Base-by-base conservation (phyloP, 805 yeast species). In the Torulaspora quercuum region DNA sequence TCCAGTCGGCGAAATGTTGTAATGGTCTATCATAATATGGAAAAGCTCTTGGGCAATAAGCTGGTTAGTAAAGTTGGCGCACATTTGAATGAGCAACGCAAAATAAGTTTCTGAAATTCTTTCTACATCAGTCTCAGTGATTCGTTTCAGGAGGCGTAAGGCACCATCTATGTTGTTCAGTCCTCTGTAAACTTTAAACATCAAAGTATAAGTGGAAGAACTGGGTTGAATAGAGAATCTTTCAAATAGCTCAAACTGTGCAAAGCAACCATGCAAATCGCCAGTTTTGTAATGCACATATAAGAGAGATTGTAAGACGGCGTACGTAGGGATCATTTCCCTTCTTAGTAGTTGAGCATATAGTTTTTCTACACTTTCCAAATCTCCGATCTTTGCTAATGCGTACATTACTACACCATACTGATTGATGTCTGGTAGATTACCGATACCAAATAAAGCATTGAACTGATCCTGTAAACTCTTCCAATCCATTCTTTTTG, bases 331-430 rank as follows among this genome's bases (percentile, higher is more conserved):
- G 3, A 42, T 49, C 50, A 76, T 65, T 1, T 69, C 67, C 36
- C 79, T 63, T 34, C 64, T 57, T 4, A 61, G 29, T 19, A 78
- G 49, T 49, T 75, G 72, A n/a, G 61, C 42, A 58, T 68, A 80
- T 39, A 83, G 61, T 39, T 53, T 57, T 17, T 71, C 73, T 7
- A 73, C 77, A 52, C 68, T 72, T 25, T 56, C 68, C 25, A 50
- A 58, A 46, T 73, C 76, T 7, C 75, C 80, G 21, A 64, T 53
- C 4, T 51, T 44, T 1, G 84, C 78, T 42, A 83, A 60, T 0
- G 82, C 76, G 35, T 65, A 59, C 73, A 83, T 78, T 8, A 80
- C 77, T 11, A 76, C 70, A 3, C 73, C 67, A 52, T 82, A 82
- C 46, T 82, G 85, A 6, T 49, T 50, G 19, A 68, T 59, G 31